These are phyloP conservation scores for Leptoxyphium fumago DNA, from an alignment of 2,329 filamentous ascomycete genomes.

Conservation along the genomic window DNA sequence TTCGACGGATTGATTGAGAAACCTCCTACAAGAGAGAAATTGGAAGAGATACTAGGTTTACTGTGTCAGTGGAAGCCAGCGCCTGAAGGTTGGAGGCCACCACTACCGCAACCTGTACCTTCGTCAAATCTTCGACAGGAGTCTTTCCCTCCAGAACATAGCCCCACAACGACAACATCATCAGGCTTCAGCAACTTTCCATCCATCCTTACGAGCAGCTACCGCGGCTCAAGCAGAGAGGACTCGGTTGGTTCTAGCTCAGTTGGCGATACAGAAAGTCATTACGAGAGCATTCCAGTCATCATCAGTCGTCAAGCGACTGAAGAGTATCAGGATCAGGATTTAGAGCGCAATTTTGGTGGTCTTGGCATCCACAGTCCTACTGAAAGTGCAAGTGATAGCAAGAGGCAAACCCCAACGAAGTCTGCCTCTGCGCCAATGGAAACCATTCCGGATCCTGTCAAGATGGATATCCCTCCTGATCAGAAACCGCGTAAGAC, in stretches of 20 bases:
- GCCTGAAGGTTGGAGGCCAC: conserved; percentile 40
- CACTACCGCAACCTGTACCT: conserved; percentile 34
- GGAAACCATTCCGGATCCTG: conserved; percentile 17
- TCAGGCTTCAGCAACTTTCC: conserved; percentile 51
- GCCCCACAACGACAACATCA: conserved; percentile 63
- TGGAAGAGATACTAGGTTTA: conserved; percentile 73
- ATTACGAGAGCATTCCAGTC: conserved; percentile 63
- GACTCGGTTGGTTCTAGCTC: conserved; percentile 81
- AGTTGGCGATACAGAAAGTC: conserved; percentile 73
- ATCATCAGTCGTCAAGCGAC: conserved; percentile 55
- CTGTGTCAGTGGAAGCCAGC: conserved; percentile 91
- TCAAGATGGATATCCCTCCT: conserved; percentile 28
- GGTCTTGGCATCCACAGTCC: conserved; percentile 54
- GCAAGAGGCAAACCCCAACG: conserved; percentile 22
- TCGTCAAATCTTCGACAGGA: conserved; percentile 50
- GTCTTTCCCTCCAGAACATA: conserved; percentile 55
- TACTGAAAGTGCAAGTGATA: conserved; percentile 3
- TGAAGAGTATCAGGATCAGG: conserved; percentile 60
- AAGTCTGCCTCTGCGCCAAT: conserved; percentile 46
- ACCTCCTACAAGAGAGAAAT: conserved; percentile 80
- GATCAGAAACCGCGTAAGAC: conserved; percentile 33
- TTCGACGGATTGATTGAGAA: conserved; percentile 95
- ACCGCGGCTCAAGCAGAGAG: conserved; percentile 65
- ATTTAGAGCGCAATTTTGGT: conserved; percentile 34
- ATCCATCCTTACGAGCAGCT: conserved; percentile 53